Conservation (phyloP, 2,329 filamentous ascomycete species). For the Penicillium oxalicum region DNA sequence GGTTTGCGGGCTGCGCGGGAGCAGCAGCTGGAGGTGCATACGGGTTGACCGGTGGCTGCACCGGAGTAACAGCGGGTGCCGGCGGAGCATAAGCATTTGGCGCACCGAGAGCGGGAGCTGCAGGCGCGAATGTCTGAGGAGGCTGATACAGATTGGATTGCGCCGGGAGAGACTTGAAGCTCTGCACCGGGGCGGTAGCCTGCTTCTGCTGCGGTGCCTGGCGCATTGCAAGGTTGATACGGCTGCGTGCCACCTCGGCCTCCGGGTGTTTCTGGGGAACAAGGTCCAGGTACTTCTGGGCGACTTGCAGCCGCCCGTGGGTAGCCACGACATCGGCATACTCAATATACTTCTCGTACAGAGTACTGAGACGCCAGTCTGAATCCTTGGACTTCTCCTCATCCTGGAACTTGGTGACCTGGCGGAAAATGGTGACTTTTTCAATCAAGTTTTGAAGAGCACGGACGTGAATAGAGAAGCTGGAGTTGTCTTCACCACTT, state of each 20-base stretch:
- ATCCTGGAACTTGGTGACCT: slow-evolving; percentile 88
- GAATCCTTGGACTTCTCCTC: slow-evolving; percentile 62
- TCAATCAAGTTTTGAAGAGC: slow-evolving; percentile 91
- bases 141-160: slow-evolving; percentile 35
- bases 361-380: slow-evolving; percentile 79
- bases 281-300: slow-evolving; percentile 85
- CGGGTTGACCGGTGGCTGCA: slow-evolving; percentile 9
- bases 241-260: slow-evolving; percentile 77
- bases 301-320: slow-evolving; percentile 78
- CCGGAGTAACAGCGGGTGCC: slow-evolving; percentile 18
- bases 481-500: slow-evolving; percentile 64
- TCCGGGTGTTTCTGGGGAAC: slow-evolving; percentile 77
- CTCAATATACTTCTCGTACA: slow-evolving; percentile 95
- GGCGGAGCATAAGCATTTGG: slow-evolving; percentile 48
- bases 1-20: slow-evolving; percentile 17
- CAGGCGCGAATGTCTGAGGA: slow-evolving; percentile 28
- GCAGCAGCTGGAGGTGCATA: slow-evolving; percentile 16
- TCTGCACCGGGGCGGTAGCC: slow-evolving; percentile 39
- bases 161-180: slow-evolving; percentile 39
- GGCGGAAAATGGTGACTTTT: slow-evolving; percentile 94
- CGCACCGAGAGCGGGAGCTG: slow-evolving; percentile 27
- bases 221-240: slow-evolving; percentile 77
- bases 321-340: slow-evolving; percentile 92
- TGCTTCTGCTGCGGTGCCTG: slow-evolving; percentile 47
- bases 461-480: slow-evolving; percentile 85